Conservation (phyloP, 108 stramenopile species). For the Fistulifera solaris region DNA sequence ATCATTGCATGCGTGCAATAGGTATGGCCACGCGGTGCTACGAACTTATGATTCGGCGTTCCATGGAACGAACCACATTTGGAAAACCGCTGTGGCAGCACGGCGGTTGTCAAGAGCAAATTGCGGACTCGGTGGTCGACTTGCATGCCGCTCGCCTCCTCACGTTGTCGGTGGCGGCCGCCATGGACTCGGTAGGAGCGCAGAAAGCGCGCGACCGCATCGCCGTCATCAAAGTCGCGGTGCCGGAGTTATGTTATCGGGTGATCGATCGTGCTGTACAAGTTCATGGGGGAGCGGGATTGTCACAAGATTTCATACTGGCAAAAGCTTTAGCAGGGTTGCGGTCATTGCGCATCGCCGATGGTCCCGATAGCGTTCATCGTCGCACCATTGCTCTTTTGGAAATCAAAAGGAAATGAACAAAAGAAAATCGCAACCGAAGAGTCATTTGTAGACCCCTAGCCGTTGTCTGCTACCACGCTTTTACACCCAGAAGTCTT, state of each 20-base stretch:
- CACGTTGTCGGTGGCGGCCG: constrained; percentile 59
- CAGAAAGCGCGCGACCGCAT: constrained; percentile 58
- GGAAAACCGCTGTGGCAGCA: constrained; percentile 71
- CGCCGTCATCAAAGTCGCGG: constrained; percentile 82
- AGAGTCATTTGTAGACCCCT: not conserved
- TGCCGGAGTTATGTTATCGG: constrained; percentile 54
- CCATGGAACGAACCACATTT: constrained; percentile 62
- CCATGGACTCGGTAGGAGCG: constrained; percentile 59
- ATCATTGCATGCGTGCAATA: constrained; percentile 97
- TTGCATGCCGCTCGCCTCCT: constrained; percentile 71
- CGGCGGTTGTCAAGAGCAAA: constrained; percentile 63
- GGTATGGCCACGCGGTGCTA: constrained; percentile 82
- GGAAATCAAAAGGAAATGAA: constrained; percentile 44
- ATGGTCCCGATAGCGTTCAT: constrained; percentile 97
- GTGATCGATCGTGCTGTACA: constrained; percentile 92
- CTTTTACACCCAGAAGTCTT: no score
- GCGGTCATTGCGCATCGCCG: constrained; percentile 86
- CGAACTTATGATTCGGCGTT: constrained; percentile 73
- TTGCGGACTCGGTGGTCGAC: constrained; percentile 75
- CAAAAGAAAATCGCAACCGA: not conserved
- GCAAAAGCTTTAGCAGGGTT: constrained; percentile 72
- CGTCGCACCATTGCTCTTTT: constrained; percentile 55
- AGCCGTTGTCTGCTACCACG: no score
- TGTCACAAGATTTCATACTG: constrained; percentile 71
- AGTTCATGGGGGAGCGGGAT: constrained; percentile 87